Evolutionary conservation across 2,329 filamentous ascomycete species (phyloP).

Genomic region (Aspergillus calidoustus): DNA sequence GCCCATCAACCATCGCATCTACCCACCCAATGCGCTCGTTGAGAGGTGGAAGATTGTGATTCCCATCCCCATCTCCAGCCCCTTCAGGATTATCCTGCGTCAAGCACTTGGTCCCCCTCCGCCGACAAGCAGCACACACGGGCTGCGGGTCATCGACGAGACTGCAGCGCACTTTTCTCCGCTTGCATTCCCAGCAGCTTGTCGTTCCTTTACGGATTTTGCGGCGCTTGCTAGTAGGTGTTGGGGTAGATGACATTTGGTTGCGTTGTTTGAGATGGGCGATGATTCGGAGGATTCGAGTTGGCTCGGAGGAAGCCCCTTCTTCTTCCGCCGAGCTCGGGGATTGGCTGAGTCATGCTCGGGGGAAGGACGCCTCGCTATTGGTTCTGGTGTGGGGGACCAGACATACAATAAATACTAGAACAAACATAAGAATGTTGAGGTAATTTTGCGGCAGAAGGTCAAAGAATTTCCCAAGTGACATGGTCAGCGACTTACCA

Average conservation of each 20-base stretch:
- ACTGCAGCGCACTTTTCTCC: conserved; percentile 10
- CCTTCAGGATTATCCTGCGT: conserved; percentile 55
- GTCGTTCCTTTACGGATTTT: conserved; percentile 15
- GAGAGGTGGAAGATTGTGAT: background rate
- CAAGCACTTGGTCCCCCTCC: conserved; percentile 42
- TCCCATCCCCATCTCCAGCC: background rate
- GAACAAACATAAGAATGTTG: too few species aligned
- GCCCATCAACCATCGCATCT: conserved; percentile 33
- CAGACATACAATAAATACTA: too few species aligned
- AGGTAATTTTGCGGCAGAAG: too few species aligned
- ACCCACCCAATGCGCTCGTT: conserved; percentile 1
- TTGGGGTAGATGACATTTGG: background rate
- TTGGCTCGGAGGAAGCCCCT: too few species aligned
- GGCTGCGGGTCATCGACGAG: background rate
- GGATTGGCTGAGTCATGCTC: too few species aligned
- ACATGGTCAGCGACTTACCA: too few species aligned
- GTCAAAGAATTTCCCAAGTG: too few species aligned
- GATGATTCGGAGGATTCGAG: too few species aligned
- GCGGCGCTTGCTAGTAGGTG: background rate
- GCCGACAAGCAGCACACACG: conserved; percentile 23
- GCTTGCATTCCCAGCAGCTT: conserved; percentile 17
- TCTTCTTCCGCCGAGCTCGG: too few species aligned
- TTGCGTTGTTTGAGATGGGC: too few species aligned
- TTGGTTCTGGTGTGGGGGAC: too few species aligned
- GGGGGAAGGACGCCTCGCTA: too few species aligned